Evolutionary conservation across 1,139 yeast genomes (phyloP), one percentile per base, ranked within the genome.

Genomic region (Geotrichum fermentans): DNA sequence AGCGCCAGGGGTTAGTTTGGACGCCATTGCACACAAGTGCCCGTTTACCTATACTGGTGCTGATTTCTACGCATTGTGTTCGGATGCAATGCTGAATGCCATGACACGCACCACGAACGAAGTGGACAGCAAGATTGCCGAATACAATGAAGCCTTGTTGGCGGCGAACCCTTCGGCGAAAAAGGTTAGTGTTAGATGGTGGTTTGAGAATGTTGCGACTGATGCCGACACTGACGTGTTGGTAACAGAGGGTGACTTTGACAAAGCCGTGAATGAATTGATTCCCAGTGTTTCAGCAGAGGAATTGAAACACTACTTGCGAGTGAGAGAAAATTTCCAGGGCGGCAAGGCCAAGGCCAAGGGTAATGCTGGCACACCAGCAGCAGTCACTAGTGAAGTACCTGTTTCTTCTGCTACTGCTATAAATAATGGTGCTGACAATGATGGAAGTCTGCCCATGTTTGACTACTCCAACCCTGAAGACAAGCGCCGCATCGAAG

Each of bases 11-110:
- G 88, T 90, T 8, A 75, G 83, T 52, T 70, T 90, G 51, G 59
- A 62, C 3, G 60, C 64, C n/a, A 70, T 92, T 37, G 92, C 96
- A 0, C 73, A 75, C 20, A 69, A 70, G 24, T 89, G 97, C 67
- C 85, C 96, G 0, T 89, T 83, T 63, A 89, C 89, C 13, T 90
- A 81, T 62, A 90, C 98, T 0, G 98, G 98, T 58, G 98, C 98
- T 3, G 98, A 92, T 66, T 90, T 92, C 67, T 92, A 92, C 66
- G 98, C 98, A 0, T 72, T 90, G 56, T 88, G 96, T 63, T 83
- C 95, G 0, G 97, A 92, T 65, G 86, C 97, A 0, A 87, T 90
- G 94, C 73, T 89, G 59, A 88, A 87, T 66, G 96, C 97, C 7
- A 90, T 92, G 96, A 84, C 92, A 1, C 72, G 97, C 59, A 82